A percentile compares a stretch with the other conserved stretches of the same genome.
Conservation (phyloP, 768 basidiomycete species). For the Multifurca ochricompacta region DNA sequence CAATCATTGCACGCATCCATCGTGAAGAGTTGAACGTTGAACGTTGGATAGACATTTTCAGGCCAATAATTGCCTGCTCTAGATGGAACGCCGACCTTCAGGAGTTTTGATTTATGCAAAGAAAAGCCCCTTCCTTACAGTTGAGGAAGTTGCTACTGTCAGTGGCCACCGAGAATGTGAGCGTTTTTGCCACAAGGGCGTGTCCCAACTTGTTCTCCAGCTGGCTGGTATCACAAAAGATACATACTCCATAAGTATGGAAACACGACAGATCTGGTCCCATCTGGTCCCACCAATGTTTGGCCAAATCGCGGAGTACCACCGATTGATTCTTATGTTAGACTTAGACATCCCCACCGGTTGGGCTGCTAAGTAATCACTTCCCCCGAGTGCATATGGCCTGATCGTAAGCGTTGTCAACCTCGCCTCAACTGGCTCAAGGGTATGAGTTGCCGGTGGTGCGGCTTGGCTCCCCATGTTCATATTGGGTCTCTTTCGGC, state of each 20-base stretch:
- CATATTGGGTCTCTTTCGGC: neutral
- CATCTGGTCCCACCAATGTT: too few relatives aligned
- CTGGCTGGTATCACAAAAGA: too few relatives aligned
- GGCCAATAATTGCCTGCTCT: too few relatives aligned
- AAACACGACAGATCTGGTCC: neutral
- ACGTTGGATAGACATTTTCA: neutral
- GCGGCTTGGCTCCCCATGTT: conserved; percentile 28
- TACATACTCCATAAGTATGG: neutral
- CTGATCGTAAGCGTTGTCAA: neutral
- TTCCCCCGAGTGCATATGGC: neutral
- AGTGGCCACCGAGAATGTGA: too few relatives aligned
- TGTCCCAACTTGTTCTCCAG: too few relatives aligned
- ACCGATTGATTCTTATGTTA: neutral
- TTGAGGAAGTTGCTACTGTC: too few relatives aligned
- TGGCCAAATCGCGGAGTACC: neutral
- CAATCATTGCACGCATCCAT: neutral
- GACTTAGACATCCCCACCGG: too few relatives aligned
- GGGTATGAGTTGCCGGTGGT: conserved; percentile 34
- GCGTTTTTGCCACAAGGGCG: too few relatives aligned
- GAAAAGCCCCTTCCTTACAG: too few relatives aligned
- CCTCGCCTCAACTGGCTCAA: conserved; percentile 29
- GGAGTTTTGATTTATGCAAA: too few relatives aligned
- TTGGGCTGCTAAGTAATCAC: too few relatives aligned
- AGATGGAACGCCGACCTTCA: too few relatives aligned
- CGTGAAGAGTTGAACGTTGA: neutral